Base-by-base conservation (phyloP, 2,329 filamentous ascomycete species). In the Phyllosticta citrichinensis region DNA sequence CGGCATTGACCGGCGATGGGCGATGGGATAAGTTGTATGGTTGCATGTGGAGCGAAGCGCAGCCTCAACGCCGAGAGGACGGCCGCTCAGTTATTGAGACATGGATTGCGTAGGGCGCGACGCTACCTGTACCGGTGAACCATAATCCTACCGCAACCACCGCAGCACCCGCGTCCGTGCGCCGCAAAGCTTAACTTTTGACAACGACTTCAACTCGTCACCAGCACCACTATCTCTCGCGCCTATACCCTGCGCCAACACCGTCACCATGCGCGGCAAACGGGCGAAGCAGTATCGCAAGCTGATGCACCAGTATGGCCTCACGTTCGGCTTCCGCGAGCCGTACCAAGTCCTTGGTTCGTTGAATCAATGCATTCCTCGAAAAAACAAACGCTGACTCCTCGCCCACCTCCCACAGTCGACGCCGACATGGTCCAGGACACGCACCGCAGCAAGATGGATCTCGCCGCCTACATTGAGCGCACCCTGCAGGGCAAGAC, bases 271-370 rank as follows among this genome's bases (percentile, higher is more conserved):
- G 83, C 80, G 84, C 69, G 85, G 85, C 59, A 89, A 89, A 76
- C 80, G 84, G 63, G 81, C 79, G 52, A 87, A 89, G 75, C 86
- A 87, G 68, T 91, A 91, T 74, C 84, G 87, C 71, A 97, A 97
- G 85, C 85, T 97, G 70, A 95, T 99, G 87, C 87, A 91, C 76
- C 87, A 93, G 71, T 96, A 92, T 81, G 85, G 87, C 71, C 82
- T 93, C 73, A 86, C 85, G 63, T 97, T 96, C 72, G 87, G 88
- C 63, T 97, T 97, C 74, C 89, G 92, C 67, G 89, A 94, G 76
- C 91, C 94, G 11, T 97, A 97, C 77, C 94, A 97, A 77, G 87
- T 96, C 57, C 79, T 96, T 52, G 58, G 58, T 61, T 50, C 64
- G 64, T 62, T 33, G 35, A 40, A 9, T 12, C 58, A 30, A 47